A percentile compares a stretch with the other conserved stretches of the same genome.
These are phyloP conservation scores for Suillus alpinus DNA, from an alignment of 768 basidiomycete genomes.

Conservation along the genomic window DNA sequence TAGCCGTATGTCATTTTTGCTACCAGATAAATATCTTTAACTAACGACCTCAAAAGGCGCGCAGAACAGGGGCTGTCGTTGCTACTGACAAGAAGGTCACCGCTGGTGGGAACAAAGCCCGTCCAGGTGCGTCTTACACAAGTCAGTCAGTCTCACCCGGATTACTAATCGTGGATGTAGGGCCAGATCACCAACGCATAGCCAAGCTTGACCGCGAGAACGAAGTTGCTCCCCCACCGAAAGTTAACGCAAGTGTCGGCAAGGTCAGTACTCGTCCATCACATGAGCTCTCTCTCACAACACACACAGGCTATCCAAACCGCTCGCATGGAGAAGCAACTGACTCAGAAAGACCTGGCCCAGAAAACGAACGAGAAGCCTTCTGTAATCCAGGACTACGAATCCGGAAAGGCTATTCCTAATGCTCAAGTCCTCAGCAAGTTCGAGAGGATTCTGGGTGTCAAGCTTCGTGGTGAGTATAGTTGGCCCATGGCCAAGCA, in stretches of 20 bases:
- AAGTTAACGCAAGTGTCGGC: conserved; percentile 69
- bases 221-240: conserved; percentile 89
- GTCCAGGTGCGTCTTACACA: conserved; percentile 50
- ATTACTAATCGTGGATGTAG: conserved; percentile 33
- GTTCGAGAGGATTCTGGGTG: conserved; percentile 80
- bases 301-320: conserved; percentile 70
- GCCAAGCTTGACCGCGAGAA: conserved; percentile 94
- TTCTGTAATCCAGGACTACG: conserved; percentile 84
- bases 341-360: conserved; percentile 91
- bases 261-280: conserved; percentile 44
- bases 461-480: conserved; percentile 82
- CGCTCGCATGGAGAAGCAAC: conserved; percentile 70
- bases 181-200: conserved; percentile 90
- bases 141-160: not conserved
- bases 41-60: conserved; percentile 49
- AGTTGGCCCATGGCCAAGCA: not conserved
- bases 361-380: conserved; percentile 94
- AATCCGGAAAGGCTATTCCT: conserved; percentile 83
- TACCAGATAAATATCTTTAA: not conserved
- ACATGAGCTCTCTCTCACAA: conserved; percentile 8
- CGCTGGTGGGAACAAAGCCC: conserved; percentile 72
- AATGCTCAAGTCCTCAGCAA: conserved; percentile 84
- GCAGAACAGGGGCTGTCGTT: conserved; percentile 72
- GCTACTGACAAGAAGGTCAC: conserved; percentile 80
- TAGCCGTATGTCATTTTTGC: conserved; percentile 50